Evolutionary conservation across 2,329 filamentous ascomycete species (phyloP).

Genomic region (Plenodomus tracheiphilus): DNA sequence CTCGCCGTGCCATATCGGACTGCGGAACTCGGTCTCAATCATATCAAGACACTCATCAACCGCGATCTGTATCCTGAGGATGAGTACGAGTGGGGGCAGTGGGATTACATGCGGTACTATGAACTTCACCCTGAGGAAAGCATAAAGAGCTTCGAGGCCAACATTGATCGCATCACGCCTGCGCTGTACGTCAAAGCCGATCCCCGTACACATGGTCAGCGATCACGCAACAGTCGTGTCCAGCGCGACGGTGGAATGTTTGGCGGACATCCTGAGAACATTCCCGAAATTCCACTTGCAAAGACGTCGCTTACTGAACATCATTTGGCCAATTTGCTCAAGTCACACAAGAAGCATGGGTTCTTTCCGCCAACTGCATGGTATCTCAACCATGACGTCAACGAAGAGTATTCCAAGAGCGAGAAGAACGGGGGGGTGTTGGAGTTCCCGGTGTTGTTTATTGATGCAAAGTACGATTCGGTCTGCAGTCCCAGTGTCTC

Average conservation of each 20-base stretch:
- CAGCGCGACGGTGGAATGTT: conserved; percentile 38
- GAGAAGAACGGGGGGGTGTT: conserved; percentile 41
- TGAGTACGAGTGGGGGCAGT: conserved; percentile 46
- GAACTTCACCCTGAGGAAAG: conserved; percentile 21
- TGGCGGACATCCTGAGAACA: conserved; percentile 26
- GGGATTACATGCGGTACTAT: conserved; percentile 42
- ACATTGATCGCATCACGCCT: conserved; percentile 29
- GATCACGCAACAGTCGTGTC: conserved; percentile 16
- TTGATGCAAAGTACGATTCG: conserved; percentile 46
- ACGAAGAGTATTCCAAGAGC: conserved; percentile 47
- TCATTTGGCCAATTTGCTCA: conserved; percentile 29
- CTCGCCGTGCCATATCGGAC: conserved; percentile 48
- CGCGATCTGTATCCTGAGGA: conserved; percentile 52
- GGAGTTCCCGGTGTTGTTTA: conserved; percentile 44
- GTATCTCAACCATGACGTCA: conserved; percentile 51
- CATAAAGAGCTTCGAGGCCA: conserved; percentile 22
- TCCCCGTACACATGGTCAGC: conserved; percentile 29
- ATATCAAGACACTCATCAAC: conserved; percentile 43
- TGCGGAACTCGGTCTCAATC: conserved; percentile 48
- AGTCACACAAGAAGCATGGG: conserved; percentile 47
- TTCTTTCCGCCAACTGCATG: conserved; percentile 46
- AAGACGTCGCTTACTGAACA: conserved; percentile 33
- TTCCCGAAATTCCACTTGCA: conserved; percentile 38
- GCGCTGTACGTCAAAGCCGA: conserved; percentile 26
- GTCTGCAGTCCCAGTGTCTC: conserved; percentile 37